Evolutionary conservation across 2,329 filamentous ascomycete genomes (phyloP).

Genomic region (Canariomyces notabilis): DNA sequence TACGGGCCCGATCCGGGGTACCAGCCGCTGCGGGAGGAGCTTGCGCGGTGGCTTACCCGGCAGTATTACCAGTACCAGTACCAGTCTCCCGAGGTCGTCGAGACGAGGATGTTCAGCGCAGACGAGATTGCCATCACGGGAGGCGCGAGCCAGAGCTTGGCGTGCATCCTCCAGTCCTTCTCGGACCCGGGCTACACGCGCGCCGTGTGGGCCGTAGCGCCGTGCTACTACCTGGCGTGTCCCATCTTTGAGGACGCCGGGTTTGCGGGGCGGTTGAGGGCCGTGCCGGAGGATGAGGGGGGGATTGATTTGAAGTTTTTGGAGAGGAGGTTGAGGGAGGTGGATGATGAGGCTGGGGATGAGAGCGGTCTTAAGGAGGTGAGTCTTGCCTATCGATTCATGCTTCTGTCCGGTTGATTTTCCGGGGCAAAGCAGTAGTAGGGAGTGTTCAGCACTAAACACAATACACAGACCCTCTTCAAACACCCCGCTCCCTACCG

Average conservation of each 20-base stretch:
- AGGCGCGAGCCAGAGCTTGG: conserved; percentile 78
- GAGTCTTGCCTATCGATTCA: too few species aligned
- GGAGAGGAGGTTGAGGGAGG: conserved; percentile 41
- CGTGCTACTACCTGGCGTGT: conserved; percentile 79
- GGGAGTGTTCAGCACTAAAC: too few species aligned
- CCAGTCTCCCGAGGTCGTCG: conserved; percentile 18
- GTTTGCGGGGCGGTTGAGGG: conserved; percentile 61
- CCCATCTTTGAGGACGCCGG: conserved; percentile 80
- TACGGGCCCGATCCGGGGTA: conserved; percentile 79
- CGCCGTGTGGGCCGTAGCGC: conserved; percentile 74
- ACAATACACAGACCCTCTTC: conserved; percentile 41
- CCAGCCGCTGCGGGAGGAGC: conserved; percentile 58
- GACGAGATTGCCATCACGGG: conserved; percentile 75
- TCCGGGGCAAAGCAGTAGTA: too few species aligned
- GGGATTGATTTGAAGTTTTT: conserved; percentile 67
- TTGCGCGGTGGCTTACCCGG: conserved; percentile 64
- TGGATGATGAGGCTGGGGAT: conserved; percentile 16
- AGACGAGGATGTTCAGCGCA: conserved; percentile 28
- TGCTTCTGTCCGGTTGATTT: too few species aligned
- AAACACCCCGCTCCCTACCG: conserved; percentile 55
- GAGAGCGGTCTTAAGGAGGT: too few species aligned
- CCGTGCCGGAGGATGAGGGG: conserved; percentile 70
- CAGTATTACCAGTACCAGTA: too few species aligned
- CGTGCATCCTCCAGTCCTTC: conserved; percentile 71
- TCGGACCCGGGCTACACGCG: conserved; percentile 72